Evolutionary conservation across 1,284 basidiomycete species (phyloP), one percentile per base, ranked within the genome.

Genomic region (Cryptococcus jaspeensis): DNA sequence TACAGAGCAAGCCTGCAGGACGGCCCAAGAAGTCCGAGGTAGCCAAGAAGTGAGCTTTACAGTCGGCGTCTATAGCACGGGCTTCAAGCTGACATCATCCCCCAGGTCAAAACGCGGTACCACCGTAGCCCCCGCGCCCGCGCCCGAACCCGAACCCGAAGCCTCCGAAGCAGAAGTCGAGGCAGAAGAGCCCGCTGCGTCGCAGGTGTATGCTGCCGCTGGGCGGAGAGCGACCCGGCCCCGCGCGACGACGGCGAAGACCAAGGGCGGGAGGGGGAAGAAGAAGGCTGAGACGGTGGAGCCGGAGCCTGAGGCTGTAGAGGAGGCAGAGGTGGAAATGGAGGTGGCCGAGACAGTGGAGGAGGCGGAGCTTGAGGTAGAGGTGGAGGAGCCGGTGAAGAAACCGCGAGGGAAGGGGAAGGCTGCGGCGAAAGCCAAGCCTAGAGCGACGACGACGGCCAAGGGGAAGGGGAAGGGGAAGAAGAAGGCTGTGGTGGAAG

Each of bases 251-350:
- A 58, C 52, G 2, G 50, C 51, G 20, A 61, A 60, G 47, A 36
- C 44, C 9, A 51, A 20, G 35, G 57, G 54, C 22, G 32, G 49
- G 15, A 41, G 59, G 20, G 47, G 59, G 23, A 51, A 59, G 50
- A 67, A 65, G 50, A 63, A 63, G 47, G 55, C 59, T 28, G 47
- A 54, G 2, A 54, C 45, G 18, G 51, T 18, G 8, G 65, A 58
- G 35, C 35, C 40, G 18, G 58, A 45, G 41, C 32, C 32, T 12
- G 48, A 52, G 51, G 41, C 52, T 22, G 58, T 58, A 25, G 52
- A 48, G 25, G 64, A 63, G 13, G 53, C 16, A 38, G 63, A 42
- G 25, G 54, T 39, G 13, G 62, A 42, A 22, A 45, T 46, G 16
- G 49, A 35, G 13, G 59, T 56, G 35, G 58, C 51, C 52, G 58